Evolutionary conservation across 306 rosid genomes (phyloP).

Genomic region (Cercis canadensis): DNA sequence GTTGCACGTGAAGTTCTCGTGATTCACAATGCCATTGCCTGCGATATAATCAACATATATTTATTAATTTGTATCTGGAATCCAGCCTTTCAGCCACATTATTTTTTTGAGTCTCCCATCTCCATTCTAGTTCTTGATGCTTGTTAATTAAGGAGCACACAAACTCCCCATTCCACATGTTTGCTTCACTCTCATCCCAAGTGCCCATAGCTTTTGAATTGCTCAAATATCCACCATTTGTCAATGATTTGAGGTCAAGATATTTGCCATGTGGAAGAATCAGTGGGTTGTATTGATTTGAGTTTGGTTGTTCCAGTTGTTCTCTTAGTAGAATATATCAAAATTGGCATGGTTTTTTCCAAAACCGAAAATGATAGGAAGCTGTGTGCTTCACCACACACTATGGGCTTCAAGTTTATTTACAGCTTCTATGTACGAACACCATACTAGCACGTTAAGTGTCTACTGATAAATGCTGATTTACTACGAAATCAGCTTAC

Average conservation of each 20-base stretch:
- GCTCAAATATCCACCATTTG: slow-evolving; percentile 26
- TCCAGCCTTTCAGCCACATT: slow-evolving; percentile 27
- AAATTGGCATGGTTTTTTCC: slow-evolving; percentile 35
- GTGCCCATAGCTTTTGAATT: slow-evolving; percentile 11
- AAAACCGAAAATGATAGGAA: neutral
- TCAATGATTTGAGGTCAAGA: slow-evolving; percentile 25
- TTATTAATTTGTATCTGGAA: slow-evolving; percentile 9
- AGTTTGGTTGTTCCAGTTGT: slow-evolving; percentile 40
- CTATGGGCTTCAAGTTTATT: slow-evolving; percentile 32
- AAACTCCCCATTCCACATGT: slow-evolving; percentile 44
- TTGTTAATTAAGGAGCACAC: slow-evolving; percentile 39
- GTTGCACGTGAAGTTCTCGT: slow-evolving; percentile 94
- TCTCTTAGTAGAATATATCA: slow-evolving; percentile 22
- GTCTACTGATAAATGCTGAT: slow-evolving; percentile 24
- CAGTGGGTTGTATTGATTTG: slow-evolving; percentile 29
- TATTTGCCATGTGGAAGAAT: slow-evolving; percentile 45
- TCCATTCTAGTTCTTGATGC: slow-evolving; percentile 45
- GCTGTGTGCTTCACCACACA: slow-evolving; percentile 19
- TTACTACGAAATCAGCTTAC: slow-evolving; percentile 39
- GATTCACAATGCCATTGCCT: slow-evolving; percentile 84
- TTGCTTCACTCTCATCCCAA: slow-evolving; percentile 36
- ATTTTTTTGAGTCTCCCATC: slow-evolving; percentile 14
- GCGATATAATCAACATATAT: slow-evolving; percentile 51
- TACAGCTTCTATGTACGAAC: slow-evolving; percentile 45
- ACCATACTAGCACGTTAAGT: slow-evolving; percentile 1